A percentile compares a stretch with the other conserved stretches of the same genome.
Evolutionary conservation across 2,329 filamentous ascomycete species (phyloP).

Genomic region (Colletotrichum karsti): DNA sequence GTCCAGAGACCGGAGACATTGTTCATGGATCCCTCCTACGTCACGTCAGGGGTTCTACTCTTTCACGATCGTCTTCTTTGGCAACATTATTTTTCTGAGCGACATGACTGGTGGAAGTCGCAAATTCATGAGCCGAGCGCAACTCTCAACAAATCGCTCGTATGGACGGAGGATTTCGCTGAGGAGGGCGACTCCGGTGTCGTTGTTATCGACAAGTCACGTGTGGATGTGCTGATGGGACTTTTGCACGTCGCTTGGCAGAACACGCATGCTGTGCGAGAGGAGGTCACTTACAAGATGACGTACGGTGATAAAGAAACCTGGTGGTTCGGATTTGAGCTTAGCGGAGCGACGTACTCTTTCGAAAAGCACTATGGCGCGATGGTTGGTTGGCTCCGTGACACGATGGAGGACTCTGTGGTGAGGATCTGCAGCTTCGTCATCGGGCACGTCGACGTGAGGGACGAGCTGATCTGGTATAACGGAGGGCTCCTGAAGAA

Average conservation of each 20-base stretch:
- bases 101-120: constrained; percentile 48
- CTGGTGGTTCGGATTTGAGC: constrained; percentile 54
- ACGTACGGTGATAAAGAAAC: constrained; percentile 55
- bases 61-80: constrained; percentile 51
- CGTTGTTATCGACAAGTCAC: constrained; percentile 49
- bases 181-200: constrained; percentile 52
- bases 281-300: constrained; percentile 48
- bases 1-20: constrained; percentile 43
- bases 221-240: constrained; percentile 45
- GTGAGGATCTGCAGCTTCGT: constrained; percentile 47
- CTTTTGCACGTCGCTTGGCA: constrained; percentile 53
- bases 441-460: constrained; percentile 50
- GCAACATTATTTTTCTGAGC: constrained; percentile 41
- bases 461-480: constrained; percentile 48
- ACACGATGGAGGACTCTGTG: not conserved
- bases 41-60: constrained; percentile 41
- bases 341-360: constrained; percentile 44
- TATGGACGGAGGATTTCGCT: constrained; percentile 48
- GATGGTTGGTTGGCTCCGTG: constrained; percentile 44
- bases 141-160: constrained; percentile 41
- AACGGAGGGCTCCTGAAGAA: constrained; percentile 53
- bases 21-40: constrained; percentile 39
- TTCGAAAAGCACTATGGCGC: constrained; percentile 51
- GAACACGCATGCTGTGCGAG: constrained; percentile 47
- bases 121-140: constrained; percentile 44